Evolutionary conservation across 768 basidiomycete genomes (phyloP).

Genomic region (Psilocybe tampanensis): DNA sequence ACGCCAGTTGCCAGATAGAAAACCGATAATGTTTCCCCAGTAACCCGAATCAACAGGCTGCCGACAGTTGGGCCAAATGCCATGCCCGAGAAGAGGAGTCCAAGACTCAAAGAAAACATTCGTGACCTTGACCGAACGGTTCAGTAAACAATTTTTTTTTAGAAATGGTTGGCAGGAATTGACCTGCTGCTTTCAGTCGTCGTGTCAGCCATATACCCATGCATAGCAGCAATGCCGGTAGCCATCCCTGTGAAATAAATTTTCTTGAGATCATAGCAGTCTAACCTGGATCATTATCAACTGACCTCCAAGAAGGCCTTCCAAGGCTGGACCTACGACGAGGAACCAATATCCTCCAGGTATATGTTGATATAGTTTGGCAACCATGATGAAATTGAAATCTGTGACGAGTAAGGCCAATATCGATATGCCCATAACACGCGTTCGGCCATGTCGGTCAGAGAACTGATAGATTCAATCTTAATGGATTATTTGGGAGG

Average conservation of each 20-base stretch:
- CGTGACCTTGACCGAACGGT: slow-evolving; percentile 48
- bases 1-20: slow-evolving; percentile 67
- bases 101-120: slow-evolving; percentile 64
- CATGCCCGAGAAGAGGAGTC: slow-evolving; percentile 74
- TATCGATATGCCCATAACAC: slow-evolving; percentile 61
- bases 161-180: background rate
- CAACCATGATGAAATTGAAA: slow-evolving; percentile 66
- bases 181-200: slow-evolving; percentile 58
- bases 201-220: slow-evolving; percentile 75
- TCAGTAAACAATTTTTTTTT: background rate
- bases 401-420: slow-evolving; percentile 66
- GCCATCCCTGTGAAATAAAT: slow-evolving; percentile 43
- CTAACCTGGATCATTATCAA: background rate
- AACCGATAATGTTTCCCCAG: slow-evolving; percentile 57
- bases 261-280: slow-evolving; percentile 3
- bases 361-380: slow-evolving; percentile 54
- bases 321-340: slow-evolving; percentile 61
- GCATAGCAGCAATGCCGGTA: slow-evolving; percentile 49
- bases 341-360: slow-evolving; percentile 88
- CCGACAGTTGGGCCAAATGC: slow-evolving; percentile 79
- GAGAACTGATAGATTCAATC: slow-evolving; percentile 54
- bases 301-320: slow-evolving; percentile 75
- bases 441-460: slow-evolving; percentile 75
- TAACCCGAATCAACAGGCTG: slow-evolving; percentile 59
- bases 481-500: slow-evolving; percentile 1